phyloP scores from a whole-genome alignment of 768 basidiomycete genomes.

The Lactarius tabidus region DNA sequence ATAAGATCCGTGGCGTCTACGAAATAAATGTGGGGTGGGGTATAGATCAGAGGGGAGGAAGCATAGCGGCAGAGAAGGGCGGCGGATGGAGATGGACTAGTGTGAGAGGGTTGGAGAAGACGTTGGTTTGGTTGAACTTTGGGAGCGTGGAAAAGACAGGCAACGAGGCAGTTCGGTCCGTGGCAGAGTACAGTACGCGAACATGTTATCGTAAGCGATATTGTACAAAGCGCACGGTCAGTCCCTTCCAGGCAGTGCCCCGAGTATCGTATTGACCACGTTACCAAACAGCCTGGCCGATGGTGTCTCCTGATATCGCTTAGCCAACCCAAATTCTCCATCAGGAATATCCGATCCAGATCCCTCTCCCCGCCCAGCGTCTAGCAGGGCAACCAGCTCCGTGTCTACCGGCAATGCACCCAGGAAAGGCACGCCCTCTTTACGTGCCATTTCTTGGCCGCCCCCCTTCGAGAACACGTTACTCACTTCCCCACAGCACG shows the following conservation, averaged over 20 bases:
- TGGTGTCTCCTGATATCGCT: conserved; percentile 61
- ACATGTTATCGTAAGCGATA: not conserved
- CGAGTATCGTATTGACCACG: conserved; percentile 49
- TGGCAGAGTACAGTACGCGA: not conserved
- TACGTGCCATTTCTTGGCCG: conserved; percentile 80
- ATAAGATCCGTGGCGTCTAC: conserved; percentile 13
- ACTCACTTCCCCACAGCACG: conserved; percentile 93
- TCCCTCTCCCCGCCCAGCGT: conserved; percentile 45
- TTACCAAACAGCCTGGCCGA: conserved; percentile 63
- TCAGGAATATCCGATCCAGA: conserved; percentile 24
- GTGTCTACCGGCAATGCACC: conserved; percentile 93
- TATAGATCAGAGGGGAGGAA: conserved; percentile 7
- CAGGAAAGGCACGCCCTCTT: conserved; percentile 70
- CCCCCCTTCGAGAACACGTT: conserved; percentile 95
- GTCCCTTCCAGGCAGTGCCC: conserved; percentile 27
- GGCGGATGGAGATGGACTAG: not conserved
- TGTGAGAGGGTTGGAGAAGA: conserved; percentile 3
- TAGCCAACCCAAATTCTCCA: conserved; percentile 47
- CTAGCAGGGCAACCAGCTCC: conserved; percentile 80
- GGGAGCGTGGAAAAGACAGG: not conserved
- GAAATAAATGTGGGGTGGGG: not conserved
- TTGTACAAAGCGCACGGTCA: not conserved
- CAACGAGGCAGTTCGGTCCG: conserved; percentile 11
- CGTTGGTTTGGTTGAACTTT: conserved; percentile 4
- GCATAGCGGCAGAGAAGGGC: conserved; percentile 2